Percentiles rank a stretch among this genome's conserved stretches.
phyloP scores from a whole-genome alignment of 108 stramenopile species.

The Schizochytrium sp. region DNA sequence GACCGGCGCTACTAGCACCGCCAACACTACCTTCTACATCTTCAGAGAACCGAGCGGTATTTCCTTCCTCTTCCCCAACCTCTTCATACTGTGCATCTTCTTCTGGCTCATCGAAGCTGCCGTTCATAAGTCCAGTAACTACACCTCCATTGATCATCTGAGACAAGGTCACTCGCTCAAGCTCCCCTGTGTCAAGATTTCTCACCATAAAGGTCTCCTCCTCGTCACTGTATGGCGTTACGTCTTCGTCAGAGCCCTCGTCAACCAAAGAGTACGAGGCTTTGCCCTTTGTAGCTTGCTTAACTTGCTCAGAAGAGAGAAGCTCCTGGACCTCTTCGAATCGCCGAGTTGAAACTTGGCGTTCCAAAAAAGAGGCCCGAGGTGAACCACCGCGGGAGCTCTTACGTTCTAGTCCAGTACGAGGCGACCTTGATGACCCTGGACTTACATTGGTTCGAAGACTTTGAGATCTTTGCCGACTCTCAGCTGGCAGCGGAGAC shows the following conservation, averaged over 20 bases:
- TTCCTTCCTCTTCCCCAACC: not conserved
- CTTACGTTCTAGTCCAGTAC: no score
- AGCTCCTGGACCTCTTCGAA: no score
- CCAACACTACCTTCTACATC: not conserved
- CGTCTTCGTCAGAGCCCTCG: conserved; percentile 9
- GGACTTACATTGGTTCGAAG: no score
- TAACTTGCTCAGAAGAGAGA: no score
- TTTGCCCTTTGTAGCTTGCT: not conserved
- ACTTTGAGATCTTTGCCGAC: no score
- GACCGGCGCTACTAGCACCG: not conserved
- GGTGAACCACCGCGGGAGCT: no score
- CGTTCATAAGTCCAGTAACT: not conserved
- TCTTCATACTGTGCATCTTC: conserved; percentile 23
- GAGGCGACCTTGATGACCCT: no score
- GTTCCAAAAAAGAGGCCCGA: no score
- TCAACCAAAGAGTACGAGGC: not conserved
- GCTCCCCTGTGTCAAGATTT: conserved; percentile 48
- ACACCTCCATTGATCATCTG: conserved; percentile 33
- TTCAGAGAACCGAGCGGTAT: not conserved
- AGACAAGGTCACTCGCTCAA: conserved; percentile 11
- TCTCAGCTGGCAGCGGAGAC: no score
- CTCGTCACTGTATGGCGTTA: conserved; percentile 5
- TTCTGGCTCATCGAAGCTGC: not conserved
- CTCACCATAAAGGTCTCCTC: conserved; percentile 42
- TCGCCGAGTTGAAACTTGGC: no score